These are phyloP conservation scores for Fusarium dimerum DNA, from an alignment of 2,329 filamentous ascomycete species.

Conservation along the genomic window DNA sequence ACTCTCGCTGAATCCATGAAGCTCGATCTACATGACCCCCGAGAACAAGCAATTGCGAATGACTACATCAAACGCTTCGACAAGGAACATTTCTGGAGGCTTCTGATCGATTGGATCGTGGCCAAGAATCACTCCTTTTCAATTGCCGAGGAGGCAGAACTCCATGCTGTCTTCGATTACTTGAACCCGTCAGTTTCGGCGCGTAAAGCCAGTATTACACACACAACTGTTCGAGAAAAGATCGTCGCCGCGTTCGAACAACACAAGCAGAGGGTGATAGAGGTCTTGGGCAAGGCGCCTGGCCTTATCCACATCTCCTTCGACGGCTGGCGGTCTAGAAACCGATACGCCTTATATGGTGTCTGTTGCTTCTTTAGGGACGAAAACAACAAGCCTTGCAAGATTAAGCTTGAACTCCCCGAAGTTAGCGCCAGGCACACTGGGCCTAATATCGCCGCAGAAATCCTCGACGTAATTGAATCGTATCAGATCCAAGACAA, in stretches of 20 bases:
- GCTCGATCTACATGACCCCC: neutral
- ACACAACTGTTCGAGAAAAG: neutral
- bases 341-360: constrained; percentile 14
- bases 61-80: constrained; percentile 1
- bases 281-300: constrained; percentile 4
- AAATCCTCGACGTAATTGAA: constrained; percentile 7
- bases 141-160: neutral
- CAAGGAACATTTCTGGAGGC: constrained; percentile 4
- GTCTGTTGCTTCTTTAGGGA: constrained; percentile 15
- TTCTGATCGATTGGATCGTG: constrained; percentile 15
- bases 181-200: constrained; percentile 8
- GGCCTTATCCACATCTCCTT: constrained; percentile 13
- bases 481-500: constrained; percentile 2
- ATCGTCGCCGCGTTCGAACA: neutral
- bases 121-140: constrained; percentile 9
- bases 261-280: constrained; percentile 1
- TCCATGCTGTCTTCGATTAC: constrained; percentile 12
- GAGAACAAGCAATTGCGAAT: constrained; percentile 4
- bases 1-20: neutral
- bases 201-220: constrained; percentile 1
- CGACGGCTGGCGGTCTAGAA: constrained; percentile 12
- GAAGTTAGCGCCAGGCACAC: constrained; percentile 7
- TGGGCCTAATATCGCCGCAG: constrained; percentile 7
- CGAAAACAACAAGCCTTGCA: constrained; percentile 4
- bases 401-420: constrained; percentile 16